Evolutionary conservation across 352 stramenopile genomes (phyloP), one percentile per base, ranked within the genome.

Genomic region (Aphanomyces stellatus): DNA sequence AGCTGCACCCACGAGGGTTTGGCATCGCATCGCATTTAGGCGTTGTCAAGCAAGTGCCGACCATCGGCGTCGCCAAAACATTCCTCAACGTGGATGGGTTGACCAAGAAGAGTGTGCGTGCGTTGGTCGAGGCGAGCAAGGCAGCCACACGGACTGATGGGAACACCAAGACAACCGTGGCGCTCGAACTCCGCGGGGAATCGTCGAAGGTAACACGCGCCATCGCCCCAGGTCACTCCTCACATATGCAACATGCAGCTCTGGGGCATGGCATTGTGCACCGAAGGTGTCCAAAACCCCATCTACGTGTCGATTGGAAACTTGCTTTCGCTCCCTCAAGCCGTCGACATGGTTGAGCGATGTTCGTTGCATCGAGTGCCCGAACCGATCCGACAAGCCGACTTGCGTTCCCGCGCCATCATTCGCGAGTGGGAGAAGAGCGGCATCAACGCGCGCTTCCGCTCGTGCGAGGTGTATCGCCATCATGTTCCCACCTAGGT

Each of bases 1-100:
- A 91, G 19, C 72, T 94, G 56, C 95, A 98, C 63, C 87, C 90
- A 13, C 76, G 93, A 40, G 81, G 87, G 42, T 97, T 97, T 64
- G 93, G 95, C 4, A 77, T 98, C 1, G 95, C 95, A 13, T 97
- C 85, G 33, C 93, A 97, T 75, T 85, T 98, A 35, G 93, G 93
- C 19, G 90, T 98, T 25, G 74, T 95, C 7, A 82, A 81, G 42
- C 73, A 76, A n/a, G 85, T 98, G 49, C 87, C 88, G 3, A 98
- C 90, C 0, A 88, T 98, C 51, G 93, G 95, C 5, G 81, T 98
- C 11, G 85, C 84, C 35, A 95, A 96, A 71, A 93, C 81, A 3
- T 95, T 97, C 65, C 79, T 97, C 25, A 85, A 95, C 59, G 78
- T 96, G 17, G 88, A 96, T 61, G 88, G 89, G 13, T 79, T 94